Base-by-base conservation (phyloP, 169 alveolate genomes). In the Eimeria praecox region DNA sequence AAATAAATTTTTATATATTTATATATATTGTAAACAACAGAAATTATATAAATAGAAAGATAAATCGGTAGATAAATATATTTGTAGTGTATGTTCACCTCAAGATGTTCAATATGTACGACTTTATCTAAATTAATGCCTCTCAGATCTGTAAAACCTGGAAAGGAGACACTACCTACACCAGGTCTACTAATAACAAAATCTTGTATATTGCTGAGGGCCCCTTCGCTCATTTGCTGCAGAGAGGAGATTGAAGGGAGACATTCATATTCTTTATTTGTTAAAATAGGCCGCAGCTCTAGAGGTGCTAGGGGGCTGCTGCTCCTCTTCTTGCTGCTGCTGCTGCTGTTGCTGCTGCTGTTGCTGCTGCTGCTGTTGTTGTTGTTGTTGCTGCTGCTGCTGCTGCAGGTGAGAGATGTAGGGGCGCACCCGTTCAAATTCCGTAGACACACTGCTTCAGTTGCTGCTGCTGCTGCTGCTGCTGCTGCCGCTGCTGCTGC, bases 61-160 rank as follows among this genome's bases (percentile, higher is more conserved):
- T 9, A 9, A 64, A 27, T 27, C 6, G 59, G 59, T 9, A 14
- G 59, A 52, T 14, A 52, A 52, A 6, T 9, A 14, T 6, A 52
- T 6, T 6, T 9, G 59, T 6, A 52, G 59, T 9, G 14, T 52
- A 52, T 52, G 14, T 52, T 33, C 12, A 90, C 95, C 78, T 91
- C 95, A 20, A 91, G 91, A 2, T 92, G 24, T 35, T 87, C 97
- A 40, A 96, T 96, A 27, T 75, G 73, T 27, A 97, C 98, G 35
- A 96, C 97, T n/a, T 85, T 82, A 95, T 97, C 98, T 52, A 97
- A 95, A 92, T 97, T 95, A 73, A 97, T 78, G n/a, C 97, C 97
- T 10, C 98, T 90, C 33, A 97, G 88, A 82, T 97, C 98, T 18
- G 98, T 97, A 94, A 92, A 69, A 14, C 98, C 98, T 30, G 98